phyloP scores from a whole-genome alignment of 441 rosid genomes.

The Daphne laureola region DNA sequence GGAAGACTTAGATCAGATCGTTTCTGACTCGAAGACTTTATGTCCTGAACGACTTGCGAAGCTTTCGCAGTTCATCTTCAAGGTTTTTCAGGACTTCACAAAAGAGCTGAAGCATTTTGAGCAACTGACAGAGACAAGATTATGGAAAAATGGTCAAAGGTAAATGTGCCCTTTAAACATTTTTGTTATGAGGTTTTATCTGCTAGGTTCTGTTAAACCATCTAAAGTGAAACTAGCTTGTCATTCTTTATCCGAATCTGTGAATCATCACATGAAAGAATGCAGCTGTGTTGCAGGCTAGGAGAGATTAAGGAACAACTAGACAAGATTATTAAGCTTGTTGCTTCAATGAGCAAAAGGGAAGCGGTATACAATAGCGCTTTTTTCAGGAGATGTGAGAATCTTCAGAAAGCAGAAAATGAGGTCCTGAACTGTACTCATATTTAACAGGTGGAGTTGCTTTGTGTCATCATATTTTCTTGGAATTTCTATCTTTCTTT shows the following conservation, averaged over 20 bases:
- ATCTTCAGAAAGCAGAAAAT: constrained; percentile 70
- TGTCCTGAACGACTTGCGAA: no score
- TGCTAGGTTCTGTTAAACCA: no score
- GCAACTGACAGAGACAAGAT: constrained; percentile 23
- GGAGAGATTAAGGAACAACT: constrained; percentile 28
- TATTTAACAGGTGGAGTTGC: no score
- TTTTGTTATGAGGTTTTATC: not conserved
- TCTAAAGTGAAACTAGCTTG: no score
- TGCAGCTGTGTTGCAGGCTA: constrained; percentile 32
- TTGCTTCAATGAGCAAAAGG: constrained; percentile 21
- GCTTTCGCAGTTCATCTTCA: constrained; percentile 1
- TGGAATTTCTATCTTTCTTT: not conserved
- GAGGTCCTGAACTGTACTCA: constrained; percentile 44
- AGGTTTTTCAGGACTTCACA: constrained; percentile 14
- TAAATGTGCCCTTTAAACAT: constrained; percentile 4
- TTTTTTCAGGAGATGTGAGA: constrained; percentile 52
- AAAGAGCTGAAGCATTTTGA: constrained; percentile 33
- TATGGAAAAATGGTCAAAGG: constrained; percentile 38
- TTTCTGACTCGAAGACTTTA: constrained; percentile 3
- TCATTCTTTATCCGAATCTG: no score
- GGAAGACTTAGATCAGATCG: not conserved
- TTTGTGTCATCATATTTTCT: no score
- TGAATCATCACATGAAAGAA: no score
- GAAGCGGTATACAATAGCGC: constrained; percentile 50
- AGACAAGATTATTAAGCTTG: constrained; percentile 20